These are phyloP conservation scores for Solanum raphanifolium DNA, from an alignment of 257 asterid species.

Conservation along the genomic window DNA sequence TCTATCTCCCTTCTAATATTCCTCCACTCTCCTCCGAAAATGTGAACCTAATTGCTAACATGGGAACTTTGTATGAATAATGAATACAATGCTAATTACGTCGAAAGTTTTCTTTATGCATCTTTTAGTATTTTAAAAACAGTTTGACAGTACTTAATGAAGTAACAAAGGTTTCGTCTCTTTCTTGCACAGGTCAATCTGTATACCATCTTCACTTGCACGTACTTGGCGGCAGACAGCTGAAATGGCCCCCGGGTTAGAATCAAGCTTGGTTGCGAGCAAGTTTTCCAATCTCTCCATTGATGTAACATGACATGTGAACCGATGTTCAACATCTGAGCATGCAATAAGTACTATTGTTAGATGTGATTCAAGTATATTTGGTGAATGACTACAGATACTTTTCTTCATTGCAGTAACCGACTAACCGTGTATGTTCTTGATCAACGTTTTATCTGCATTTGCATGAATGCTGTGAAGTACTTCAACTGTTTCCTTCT, in stretches of 20 bases:
- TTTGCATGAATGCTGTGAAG: background rate
- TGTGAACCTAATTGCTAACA: background rate
- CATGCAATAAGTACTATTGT: background rate
- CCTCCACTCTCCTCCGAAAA: background rate
- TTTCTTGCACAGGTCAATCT: slow-evolving; percentile 60
- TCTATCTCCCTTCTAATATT: slow-evolving; percentile 1
- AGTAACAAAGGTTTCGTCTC: background rate
- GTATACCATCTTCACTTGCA: slow-evolving; percentile 97
- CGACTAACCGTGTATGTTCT: background rate
- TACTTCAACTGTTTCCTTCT: background rate
- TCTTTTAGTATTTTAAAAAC: background rate
- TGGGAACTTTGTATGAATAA: background rate
- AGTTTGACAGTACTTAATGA: background rate
- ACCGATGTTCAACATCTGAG: background rate
- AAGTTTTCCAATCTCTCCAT: background rate
- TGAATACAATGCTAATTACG: background rate
- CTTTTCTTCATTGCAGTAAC: background rate
- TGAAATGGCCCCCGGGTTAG: slow-evolving; percentile 98
- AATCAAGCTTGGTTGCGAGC: background rate
- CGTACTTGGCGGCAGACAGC: slow-evolving; percentile 91
- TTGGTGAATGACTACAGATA: background rate
- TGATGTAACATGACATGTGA: background rate
- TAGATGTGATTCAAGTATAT: background rate
- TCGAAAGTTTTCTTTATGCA: background rate
- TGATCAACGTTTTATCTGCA: background rate